A percentile compares a stretch with the other conserved stretches of the same genome.
phyloP scores from a whole-genome alignment of 176 grass and related monocot species.

The Hordeum marinum region DNA sequence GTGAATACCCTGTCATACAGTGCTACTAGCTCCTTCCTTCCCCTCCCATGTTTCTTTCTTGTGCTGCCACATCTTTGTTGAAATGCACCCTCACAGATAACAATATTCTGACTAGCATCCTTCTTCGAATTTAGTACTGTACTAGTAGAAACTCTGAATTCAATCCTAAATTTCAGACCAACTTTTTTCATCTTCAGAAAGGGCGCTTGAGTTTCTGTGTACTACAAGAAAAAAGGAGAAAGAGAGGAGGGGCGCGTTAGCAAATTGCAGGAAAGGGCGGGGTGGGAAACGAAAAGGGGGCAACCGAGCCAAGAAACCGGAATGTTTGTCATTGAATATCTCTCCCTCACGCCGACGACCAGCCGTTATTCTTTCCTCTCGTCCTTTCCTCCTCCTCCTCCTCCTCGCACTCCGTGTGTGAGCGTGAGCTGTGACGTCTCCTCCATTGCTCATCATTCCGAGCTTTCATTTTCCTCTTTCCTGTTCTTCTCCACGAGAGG shows the following conservation, averaged over 20 bases:
- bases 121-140: neutral
- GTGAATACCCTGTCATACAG: no score
- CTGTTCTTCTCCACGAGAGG: neutral
- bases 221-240: neutral
- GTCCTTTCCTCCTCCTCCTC: constrained; percentile 1
- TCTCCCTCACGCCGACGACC: constrained; percentile 10
- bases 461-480: neutral
- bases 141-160: no score
- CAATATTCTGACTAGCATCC: neutral
- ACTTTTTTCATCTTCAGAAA: neutral
- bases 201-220: neutral
- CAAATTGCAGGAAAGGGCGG: neutral
- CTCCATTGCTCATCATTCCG: neutral
- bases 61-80: neutral
- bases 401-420: neutral
- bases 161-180: neutral
- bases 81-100: neutral
- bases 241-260: neutral
- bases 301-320: neutral
- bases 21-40: no score
- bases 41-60: neutral
- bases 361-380: constrained; percentile 27
- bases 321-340: constrained; percentile 5
- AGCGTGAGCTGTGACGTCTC: neutral
- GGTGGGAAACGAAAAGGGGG: neutral